Evolutionary conservation across 139 green algal species (phyloP), one percentile per base, ranked within the genome.

Genomic region (Picochlorum sp.): DNA sequence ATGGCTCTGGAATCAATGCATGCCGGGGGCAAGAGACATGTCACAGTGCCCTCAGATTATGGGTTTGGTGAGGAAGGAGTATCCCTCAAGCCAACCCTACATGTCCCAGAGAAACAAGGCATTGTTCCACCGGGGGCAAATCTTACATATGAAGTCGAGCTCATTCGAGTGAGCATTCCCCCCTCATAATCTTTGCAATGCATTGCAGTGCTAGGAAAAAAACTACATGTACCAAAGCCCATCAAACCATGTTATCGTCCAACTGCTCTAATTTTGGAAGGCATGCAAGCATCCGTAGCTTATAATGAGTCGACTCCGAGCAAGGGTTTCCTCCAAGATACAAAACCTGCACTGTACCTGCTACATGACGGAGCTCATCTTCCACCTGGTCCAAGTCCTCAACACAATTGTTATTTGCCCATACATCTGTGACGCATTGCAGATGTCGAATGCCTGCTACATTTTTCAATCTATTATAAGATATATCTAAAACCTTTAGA

Each of bases 391-490:
- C 71, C 9, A 96, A 57, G 4, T 73, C 69, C 14, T 69, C 37
- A 5, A 95, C 67, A 45, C 71, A 23, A 67, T 96, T 98, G 70
- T 97, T 81, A 63, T 97, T 97, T 15, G 94, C 70, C 92, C 92
- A 98, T 10, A 98, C 75, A 72, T 98, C 92, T 45, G 77, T 75
- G 56, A 91, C 63, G 26, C 14, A 34, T 2, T 11, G 38, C 26
- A 84, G 61, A 16, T 56, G 55, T 11, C 70, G 34, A 23, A 88
- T 20, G 4, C 76, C 71, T 20, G 67, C 57, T 2, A 88, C 16
- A n/a, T 26, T 11, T 10, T 31, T 16, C 2, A 92, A 52, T 23
- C 69, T 64, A 74, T 97, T 97, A 78, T 76, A 85, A 24, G 83
- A 78, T 4, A 97, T 65, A 54, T 97, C 92, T 49, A 98, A 60